These are phyloP conservation scores for Rhytidiadelphus loreus DNA, from an alignment of 225 moss, liverwort and hornwort species.

Conservation along the genomic window DNA sequence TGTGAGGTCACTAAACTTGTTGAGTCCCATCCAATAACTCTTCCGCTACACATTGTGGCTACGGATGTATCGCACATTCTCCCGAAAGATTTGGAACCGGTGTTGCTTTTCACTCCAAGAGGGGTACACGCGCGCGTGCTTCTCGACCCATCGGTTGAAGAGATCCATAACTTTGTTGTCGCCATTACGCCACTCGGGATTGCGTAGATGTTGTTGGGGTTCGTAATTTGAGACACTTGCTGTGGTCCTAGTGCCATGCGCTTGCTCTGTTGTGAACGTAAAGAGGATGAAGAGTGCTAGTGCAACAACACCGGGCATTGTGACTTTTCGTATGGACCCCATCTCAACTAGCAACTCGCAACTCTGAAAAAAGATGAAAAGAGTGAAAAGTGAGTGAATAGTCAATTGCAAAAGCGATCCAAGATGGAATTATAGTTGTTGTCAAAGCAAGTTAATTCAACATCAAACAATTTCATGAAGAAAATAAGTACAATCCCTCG, in stretches of 20 bases:
- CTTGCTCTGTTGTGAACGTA: background rate
- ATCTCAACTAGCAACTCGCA: background rate
- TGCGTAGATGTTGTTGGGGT: background rate
- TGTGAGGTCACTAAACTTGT: conserved; percentile 56
- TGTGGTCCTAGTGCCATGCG: fast-evolving
- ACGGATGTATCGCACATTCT: conserved; percentile 41
- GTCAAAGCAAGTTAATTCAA: background rate
- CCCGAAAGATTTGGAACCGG: background rate
- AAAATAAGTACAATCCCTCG: background rate
- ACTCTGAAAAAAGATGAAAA: background rate
- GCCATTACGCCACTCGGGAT: background rate
- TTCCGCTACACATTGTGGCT: conserved; percentile 4
- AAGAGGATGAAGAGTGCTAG: background rate
- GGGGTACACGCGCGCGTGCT: background rate
- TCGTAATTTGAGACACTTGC: background rate
- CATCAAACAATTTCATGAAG: background rate
- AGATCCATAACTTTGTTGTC: background rate
- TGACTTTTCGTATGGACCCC: background rate
- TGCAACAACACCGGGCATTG: background rate
- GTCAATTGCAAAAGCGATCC: background rate
- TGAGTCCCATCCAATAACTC: conserved; percentile 42
- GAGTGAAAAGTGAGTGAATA: background rate
- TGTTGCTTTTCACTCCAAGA: background rate
- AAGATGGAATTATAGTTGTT: background rate
- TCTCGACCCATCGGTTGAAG: background rate